Base-by-base conservation (phyloP, 805 yeast species). In the Hanseniaspora clermontiae region DNA sequence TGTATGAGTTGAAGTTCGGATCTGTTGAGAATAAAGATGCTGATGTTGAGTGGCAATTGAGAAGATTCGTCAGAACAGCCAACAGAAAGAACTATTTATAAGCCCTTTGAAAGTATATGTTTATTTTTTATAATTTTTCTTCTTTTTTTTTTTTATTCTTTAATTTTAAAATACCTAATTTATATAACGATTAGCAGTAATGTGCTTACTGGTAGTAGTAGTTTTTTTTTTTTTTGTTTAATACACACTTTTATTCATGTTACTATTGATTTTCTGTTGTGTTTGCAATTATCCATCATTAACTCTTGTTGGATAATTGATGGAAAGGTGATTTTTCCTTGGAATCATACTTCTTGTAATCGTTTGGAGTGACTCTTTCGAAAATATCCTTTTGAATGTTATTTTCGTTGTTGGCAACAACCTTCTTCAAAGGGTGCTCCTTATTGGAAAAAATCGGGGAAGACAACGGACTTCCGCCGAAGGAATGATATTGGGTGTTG, bases 11-110 rank as follows among this genome's bases (percentile, higher is more conserved):
- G 61, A 79, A 83, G 65, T 75, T 93, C 62, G 97, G 99, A 3
- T 87, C 96, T 45, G 70, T 91, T 60, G 98, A 93, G 63, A 89
- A 91, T 68, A 87, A 87, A 72, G 97, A 93, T 68, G 96, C 97
- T 11, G 98, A 93, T 65, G 81, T 87, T n/a, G 99, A 93, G 68
- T 93, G 97, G 97, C 86, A 87, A 73, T 74, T 87, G 63, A 80
- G 95, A 69, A 82, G 97, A 64, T 93, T 90, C 64, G 87, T 89
- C 49, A 80, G 98, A 67, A 93, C 98, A 31, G 97, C 96, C 19
- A 89, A 84, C 69, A 83, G 97, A 72, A 91, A 93, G 74, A 93
- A 90, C 67, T 89, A 91, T 68, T 72, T 91, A 56, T 68, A 62
- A 55, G 46, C 9, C 5, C 29, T n/a, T 5, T n/a, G n/a, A n/a